These are phyloP conservation scores for Ceratocystis colombiana DNA, from an alignment of 2,329 filamentous ascomycete genomes.

Conservation along the genomic window DNA sequence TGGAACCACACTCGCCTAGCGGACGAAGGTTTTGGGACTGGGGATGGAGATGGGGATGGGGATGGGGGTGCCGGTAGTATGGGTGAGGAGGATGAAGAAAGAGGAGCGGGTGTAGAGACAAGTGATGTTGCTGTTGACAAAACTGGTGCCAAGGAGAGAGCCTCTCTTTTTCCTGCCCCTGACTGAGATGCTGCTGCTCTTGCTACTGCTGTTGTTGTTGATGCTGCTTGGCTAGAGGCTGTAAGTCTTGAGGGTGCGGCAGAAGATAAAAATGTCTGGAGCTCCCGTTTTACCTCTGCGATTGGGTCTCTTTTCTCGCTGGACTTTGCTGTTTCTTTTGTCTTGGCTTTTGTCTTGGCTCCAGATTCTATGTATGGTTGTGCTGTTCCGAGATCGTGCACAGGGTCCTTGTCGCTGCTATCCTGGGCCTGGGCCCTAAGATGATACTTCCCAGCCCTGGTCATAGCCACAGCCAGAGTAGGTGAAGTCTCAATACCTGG, in stretches of 20 bases:
- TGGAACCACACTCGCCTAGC: conserved; percentile 16
- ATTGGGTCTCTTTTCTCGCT: neutral
- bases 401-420: conserved; percentile 13
- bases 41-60: neutral
- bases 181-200: neutral
- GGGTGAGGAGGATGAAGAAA: neutral
- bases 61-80: neutral
- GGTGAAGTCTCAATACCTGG: conserved; percentile 1
- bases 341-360: conserved; percentile 15
- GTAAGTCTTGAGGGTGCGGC: neutral
- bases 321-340: conserved; percentile 3
- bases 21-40: neutral
- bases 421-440: conserved; percentile 10
- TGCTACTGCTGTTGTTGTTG: neutral
- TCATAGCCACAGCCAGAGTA: conserved; percentile 11
- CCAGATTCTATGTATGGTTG: conserved; percentile 5
- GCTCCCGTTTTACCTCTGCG: conserved; percentile 4
- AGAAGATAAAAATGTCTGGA: neutral
- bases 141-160: neutral
- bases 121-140: neutral
- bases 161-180: neutral
- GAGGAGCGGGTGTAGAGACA: neutral
- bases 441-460: conserved; percentile 14
- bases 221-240: neutral
- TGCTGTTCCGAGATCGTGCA: conserved; percentile 15